Base-by-base conservation (phyloP, 2,329 filamentous ascomycete species). In the Elsinoe australis region DNA sequence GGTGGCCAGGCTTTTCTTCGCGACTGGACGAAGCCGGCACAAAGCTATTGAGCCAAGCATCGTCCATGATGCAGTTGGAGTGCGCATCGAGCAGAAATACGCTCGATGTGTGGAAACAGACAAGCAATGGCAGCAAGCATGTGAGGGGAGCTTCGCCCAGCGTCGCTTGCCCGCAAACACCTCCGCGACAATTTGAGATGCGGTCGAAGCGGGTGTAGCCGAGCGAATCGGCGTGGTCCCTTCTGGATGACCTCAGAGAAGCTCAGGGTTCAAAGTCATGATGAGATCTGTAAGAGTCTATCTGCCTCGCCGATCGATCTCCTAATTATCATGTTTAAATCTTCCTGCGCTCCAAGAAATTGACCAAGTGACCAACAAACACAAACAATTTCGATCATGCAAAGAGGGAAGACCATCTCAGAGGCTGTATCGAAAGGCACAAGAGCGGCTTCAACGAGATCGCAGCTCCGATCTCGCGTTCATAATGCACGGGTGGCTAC, bases 11-110 rank as follows among this genome's bases (percentile, higher is more conserved):
- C 39, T 66, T 59, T 32, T 71, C 67, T 18, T 70, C 65, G 57
- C 72, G 75, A 54, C 73, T 68, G 50, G 74, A 68, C 47, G 76
- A 67, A 49, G 83, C 78, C 19, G 83, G 77, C 54, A 85, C 78
- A 32, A 87, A 82, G 62, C 76, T 66, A 58, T 66, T 86, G 68
- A 89, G 87, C 85, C 85, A 90, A 22, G 83, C 80, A 65, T 90
- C 85, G 66, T 90, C 85, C 63, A 65, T 65, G 21, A 38, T 52
- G 9, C n/a, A 12, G 1, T 21, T 14, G 3, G 10, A 18, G 7
- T 5, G 15, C 17, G 39, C 39, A 44, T 44, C 21, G 26, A 29
- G 26, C 26, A 6, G 7, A 7, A 6, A 29, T 12, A 12, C 6
- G 26, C 26, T 12, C 26, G 26, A 29, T n/a, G 26, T 29, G 26